Base-by-base conservation (phyloP, 495 filamentous ascomycete species). In the Opeltia flavorubescens region DNA sequence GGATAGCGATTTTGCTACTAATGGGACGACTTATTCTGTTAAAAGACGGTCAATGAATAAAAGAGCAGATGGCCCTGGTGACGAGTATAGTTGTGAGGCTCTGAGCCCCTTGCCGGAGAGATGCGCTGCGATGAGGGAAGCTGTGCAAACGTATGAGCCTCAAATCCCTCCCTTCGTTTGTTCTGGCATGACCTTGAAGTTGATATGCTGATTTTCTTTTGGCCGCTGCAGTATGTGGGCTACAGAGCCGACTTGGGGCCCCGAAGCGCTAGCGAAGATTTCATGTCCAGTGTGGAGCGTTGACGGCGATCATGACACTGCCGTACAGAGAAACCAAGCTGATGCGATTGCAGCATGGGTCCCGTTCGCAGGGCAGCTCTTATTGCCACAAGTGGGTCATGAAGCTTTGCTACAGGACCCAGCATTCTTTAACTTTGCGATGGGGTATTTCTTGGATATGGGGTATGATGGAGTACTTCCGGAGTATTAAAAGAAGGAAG, bases 381-480 rank as follows among this genome's bases (percentile, higher is more conserved):
- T 44, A 5, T 24, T 44, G 13, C 41, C 41, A 4, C 41, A 44
- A 20, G 24, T 27, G 18, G 23, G 24, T 1, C 41, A 44, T 44
- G 7, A 3, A n/a, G 41, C 41, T 25, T 20, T 44, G 2, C 15
- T 27, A 24, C 20, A 44, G 18, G 41, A 44, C 5, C 17, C 21
- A 11, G 18, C 24, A 3, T 44, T 44, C 18, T 44, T 44, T 12
- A 44, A 26, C 5, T 44, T 44, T 26, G 41, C 41, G 7, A 20
- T 44, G 23, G 41, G 41, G 12, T 44, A 44, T 20, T 44, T 44
- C 41, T 30, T 44, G 41, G 41, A 44, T 13, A 44, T 44, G 41
- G 24, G 11, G 8, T 44, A 25, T 7, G 8, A 44, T 27, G 20
- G 41, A 7, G 1, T 25, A 12, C 18, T 44, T 4, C 41, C 41